Conservation (phyloP, 73 alveolate species). For the Tetrahymena thermophila region DNA sequence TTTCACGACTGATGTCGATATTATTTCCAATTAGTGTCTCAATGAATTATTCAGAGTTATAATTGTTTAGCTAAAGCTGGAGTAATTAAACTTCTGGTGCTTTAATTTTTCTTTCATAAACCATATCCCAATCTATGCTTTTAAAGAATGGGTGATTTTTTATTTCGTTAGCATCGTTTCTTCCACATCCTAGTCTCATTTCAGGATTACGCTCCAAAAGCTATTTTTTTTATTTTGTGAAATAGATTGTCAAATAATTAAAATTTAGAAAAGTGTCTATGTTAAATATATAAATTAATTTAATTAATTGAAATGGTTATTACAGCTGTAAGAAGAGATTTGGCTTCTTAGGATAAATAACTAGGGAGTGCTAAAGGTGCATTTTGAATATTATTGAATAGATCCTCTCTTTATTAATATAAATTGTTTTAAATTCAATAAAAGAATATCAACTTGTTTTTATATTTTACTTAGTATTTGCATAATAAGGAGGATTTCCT, state of each 20-base stretch:
- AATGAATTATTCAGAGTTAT: background rate
- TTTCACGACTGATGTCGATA: background rate
- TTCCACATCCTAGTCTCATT: constrained; percentile 78
- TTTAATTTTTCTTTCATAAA: background rate
- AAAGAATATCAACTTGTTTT: background rate
- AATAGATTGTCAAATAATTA: background rate
- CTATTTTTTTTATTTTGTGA: constrained; percentile 17
- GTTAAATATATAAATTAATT: too few species aligned
- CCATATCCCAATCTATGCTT: constrained; percentile 65
- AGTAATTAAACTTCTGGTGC: background rate
- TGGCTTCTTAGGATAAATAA: background rate
- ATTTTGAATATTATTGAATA: background rate
- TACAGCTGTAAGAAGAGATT: background rate
- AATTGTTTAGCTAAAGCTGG: background rate
- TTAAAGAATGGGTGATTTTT: constrained; percentile 70
- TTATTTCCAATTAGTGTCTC: background rate
- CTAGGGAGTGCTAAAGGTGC: background rate
- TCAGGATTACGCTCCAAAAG: constrained; percentile 85
- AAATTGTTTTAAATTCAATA: background rate
- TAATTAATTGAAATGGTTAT: background rate
- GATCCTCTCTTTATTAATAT: background rate
- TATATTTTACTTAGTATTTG: background rate
- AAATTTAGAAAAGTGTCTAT: background rate
- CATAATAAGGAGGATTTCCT: constrained; percentile 27
- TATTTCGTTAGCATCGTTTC: constrained; percentile 62